Base-by-base conservation (phyloP, 495 filamentous ascomycete species). In the Lichina pygmaea region DNA sequence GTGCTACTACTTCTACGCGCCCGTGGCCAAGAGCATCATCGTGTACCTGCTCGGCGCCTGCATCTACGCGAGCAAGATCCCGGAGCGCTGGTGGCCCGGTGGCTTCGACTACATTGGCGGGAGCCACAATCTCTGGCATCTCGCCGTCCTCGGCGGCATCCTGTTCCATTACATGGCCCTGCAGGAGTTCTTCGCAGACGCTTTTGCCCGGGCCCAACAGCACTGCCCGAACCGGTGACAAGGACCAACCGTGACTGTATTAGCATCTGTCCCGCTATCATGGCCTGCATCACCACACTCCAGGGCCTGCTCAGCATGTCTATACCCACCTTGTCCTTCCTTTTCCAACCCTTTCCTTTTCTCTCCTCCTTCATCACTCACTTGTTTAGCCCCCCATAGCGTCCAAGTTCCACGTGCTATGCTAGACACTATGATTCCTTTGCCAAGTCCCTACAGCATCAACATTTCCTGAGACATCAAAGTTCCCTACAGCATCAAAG, bases 61-160 rank as follows among this genome's bases (percentile, higher is more conserved):
- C 16, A 66, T 95, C 44, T 99, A 99, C 58, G 89, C 91, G n/a
- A 77, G 76, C 53, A 84, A 93, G 57, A 65, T 95, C 7, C 89
- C 89, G 33, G 89, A 99, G 62, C 68, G 83, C 44, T 99, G 82
- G 80, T 77, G 66, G 51, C 91, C 86, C 0, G 89, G 89, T 38
- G 70, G 72, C 52, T 94, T 95, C 51, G 89, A 99, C 58, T 99
- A 92, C 58, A 63, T 89, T 33, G 91, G 91, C 30, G 83, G 80
- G 43, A 84, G 78, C 57, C 89, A 99, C 60, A 99, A 99, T 60
- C 73, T 95, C 24, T 99, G 91, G 89, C 89, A 99, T 59, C 58
- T 93, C 38, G 91, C 91, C 16, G 89, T 99, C 24, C 60, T 99
- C 30, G 81, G 85, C 15, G 89, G 89, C n/a, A 99, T 99, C 42